These are phyloP conservation scores for Dendryphion nanum DNA, from an alignment of 2,329 filamentous ascomycete genomes.

Conservation along the genomic window DNA sequence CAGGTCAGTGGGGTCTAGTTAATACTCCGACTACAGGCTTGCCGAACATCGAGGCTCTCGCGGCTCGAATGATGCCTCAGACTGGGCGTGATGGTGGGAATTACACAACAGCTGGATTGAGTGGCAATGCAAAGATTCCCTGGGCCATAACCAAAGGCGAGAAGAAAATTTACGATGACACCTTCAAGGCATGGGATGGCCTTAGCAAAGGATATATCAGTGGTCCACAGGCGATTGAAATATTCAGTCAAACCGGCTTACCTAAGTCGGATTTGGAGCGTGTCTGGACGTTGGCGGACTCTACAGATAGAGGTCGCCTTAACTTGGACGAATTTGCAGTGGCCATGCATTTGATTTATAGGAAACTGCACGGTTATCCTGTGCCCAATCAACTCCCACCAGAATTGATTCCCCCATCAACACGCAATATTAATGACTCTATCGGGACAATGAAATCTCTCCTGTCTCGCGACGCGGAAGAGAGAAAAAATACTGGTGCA, in stretches of 20 bases:
- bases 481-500: constrained; percentile 83
- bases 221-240: constrained; percentile 91
- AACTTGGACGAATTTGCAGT: constrained; percentile 98
- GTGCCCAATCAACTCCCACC: constrained; percentile 83
- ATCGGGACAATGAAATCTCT: constrained; percentile 91
- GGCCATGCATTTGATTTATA: constrained; percentile 98
- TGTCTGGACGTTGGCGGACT: constrained; percentile 92
- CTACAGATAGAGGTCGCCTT: constrained; percentile 88
- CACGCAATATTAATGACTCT: constrained; percentile 86
- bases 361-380: constrained; percentile 93
- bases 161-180: constrained; percentile 91
- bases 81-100: constrained; percentile 76
- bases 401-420: constrained; percentile 91
- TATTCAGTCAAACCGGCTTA: constrained; percentile 92
- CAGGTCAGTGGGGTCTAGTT: constrained; percentile 97
- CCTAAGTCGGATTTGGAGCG: constrained; percentile 87
- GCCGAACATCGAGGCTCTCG: constrained; percentile 89
- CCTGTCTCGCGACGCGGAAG: constrained; percentile 84
- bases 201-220: constrained; percentile 89
- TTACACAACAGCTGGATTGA: constrained; percentile 82
- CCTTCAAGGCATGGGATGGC: constrained; percentile 97
- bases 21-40: constrained; percentile 87
- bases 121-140: constrained; percentile 92
- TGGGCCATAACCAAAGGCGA: constrained; percentile 99
- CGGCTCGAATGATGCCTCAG: constrained; percentile 96